phyloP scores from a whole-genome alignment of 768 basidiomycete genomes.

The Lentinula aciculospora region DNA sequence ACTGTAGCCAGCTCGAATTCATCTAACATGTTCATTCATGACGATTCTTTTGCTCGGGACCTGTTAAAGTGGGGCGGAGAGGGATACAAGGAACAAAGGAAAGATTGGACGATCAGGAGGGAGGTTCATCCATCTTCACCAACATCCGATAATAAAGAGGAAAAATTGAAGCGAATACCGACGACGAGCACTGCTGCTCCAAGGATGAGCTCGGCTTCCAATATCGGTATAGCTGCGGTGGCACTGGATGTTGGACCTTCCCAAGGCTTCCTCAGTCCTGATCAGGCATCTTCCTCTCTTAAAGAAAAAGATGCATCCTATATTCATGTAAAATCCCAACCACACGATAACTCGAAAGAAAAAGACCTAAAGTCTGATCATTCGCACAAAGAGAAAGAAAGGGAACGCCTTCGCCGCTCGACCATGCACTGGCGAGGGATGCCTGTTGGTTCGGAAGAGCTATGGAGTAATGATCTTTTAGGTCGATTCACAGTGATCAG shows the following conservation, averaged over 20 bases:
- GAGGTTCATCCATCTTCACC: conserved; percentile 38
- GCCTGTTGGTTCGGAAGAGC: conserved; percentile 48
- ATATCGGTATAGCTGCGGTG: not conserved
- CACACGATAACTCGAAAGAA: conserved; percentile 1
- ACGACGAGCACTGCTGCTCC: not conserved
- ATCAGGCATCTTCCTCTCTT: not conserved
- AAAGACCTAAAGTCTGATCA: conserved; percentile 6
- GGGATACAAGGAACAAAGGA: conserved; percentile 34
- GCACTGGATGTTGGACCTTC: not conserved
- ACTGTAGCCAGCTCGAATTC: conserved; percentile 18
- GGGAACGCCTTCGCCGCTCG: conserved; percentile 6
- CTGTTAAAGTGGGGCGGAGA: conserved; percentile 38
- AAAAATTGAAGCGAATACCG: conserved; percentile 20
- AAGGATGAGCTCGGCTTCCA: not conserved
- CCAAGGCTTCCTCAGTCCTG: too few relatives aligned
- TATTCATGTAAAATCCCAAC: not conserved
- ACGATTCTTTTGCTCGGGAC: conserved; percentile 36
- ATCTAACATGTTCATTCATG: conserved; percentile 13
- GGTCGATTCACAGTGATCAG: conserved; percentile 61
- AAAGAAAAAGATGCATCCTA: not conserved
- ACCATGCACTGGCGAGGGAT: conserved; percentile 39
- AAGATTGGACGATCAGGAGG: conserved; percentile 55
- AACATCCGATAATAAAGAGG: not conserved
- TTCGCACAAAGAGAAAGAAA: conserved; percentile 2
- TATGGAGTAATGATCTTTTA: conserved; percentile 60